Evolutionary conservation across 1,284 basidiomycete species (phyloP), one percentile per base, ranked within the genome.

Genomic region (Cystobasidium slooffiae): DNA sequence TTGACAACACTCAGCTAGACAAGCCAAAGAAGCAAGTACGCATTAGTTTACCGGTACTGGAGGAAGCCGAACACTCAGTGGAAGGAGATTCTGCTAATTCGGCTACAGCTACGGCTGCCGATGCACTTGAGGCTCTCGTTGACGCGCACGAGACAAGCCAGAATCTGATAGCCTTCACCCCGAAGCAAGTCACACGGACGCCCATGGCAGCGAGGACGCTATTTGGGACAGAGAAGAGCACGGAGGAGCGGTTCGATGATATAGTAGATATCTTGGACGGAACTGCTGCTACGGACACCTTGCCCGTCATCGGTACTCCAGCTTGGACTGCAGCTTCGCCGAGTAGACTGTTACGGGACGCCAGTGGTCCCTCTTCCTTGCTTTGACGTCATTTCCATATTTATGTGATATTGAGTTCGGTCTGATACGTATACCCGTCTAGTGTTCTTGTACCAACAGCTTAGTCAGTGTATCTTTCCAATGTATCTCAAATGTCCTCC

Each of bases 161-260:
- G 41, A 10, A 20, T 1, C 37, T 58, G 10, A 70, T 52, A 22
- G 31, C 64, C 7, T 67, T 43, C 43, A 52, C 56, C 0, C 53
- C 39, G 1, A 49, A 53, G 44, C 59, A 72, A 31, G 39, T 49
- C 46, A 64, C 61, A 14, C 39, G 58, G 24, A 72, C 69, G 22
- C 69, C 69, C 3, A 43, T 22, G 1, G 59, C 69, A 16, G 9
- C 69, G 9, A 72, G 55, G 41, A 72, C 69, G 39, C 61, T 72
- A 7, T 72, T 72, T 41, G 69, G 69, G 7, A 72, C 59, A 43
- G 69, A 72, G 69, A 22, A 58, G 22, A 72, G 69, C 59, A 44
- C 69, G 16, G 69, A 72, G 31, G 69, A 62, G 49, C 69, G 69
- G 14, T 72, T 72, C 24, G 69, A 72, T 18, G 69, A 72, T 43